Evolutionary conservation across 2,329 filamentous ascomycete species (phyloP), one percentile per base, ranked within the genome.

Genomic region (Aureobasidium namibiae): DNA sequence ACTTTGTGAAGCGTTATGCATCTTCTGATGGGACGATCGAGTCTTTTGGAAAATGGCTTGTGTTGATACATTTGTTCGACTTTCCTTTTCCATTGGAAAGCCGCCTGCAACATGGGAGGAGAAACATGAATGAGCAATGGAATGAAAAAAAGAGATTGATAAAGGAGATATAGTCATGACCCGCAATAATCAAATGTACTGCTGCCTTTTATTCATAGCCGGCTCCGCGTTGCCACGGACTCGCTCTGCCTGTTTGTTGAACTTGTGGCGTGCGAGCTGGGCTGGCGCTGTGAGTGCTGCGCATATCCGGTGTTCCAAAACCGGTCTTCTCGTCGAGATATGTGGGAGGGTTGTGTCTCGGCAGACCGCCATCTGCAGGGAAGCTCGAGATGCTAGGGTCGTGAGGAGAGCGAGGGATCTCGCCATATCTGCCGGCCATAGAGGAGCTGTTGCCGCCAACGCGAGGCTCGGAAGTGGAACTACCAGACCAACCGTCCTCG

Each of bases 191-290:
- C 18, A 31, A 21, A 57, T 48, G 26, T 38, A 57, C 21, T 29
- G 39, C 48, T 56, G 33, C 50, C 53, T 52, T n/a, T 41, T 81
- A 79, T 61, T 86, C 83, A 66, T 86, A 86, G 45, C 83, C 83
- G 33, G 83, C 83, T 44, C 83, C 83, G 68, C 83, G 73, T 72
- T 86, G 83, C 83, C 83, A 86, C 56, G 83, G 82, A 72, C 81
- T 85, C 38, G 79, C 70, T 67, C 77, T 83, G 67, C 61, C 66
- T 82, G 80, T 64, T 78, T 66, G 53, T 69, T 65, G 31, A 60
- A 59, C 48, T 31, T 61, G 60, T 13, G 60, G 62, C 16, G 61
- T 44, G 45, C 56, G 49, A 48, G 50, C 56, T 18, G 54, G 59
- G 31, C 61, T 63, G 1, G 31, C 21, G 50, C 61, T 61, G 48